Evolutionary conservation across 2,329 filamentous ascomycete species (phyloP), one percentile per base, ranked within the genome.

Genomic region (Decorospora gaudefroyi): DNA sequence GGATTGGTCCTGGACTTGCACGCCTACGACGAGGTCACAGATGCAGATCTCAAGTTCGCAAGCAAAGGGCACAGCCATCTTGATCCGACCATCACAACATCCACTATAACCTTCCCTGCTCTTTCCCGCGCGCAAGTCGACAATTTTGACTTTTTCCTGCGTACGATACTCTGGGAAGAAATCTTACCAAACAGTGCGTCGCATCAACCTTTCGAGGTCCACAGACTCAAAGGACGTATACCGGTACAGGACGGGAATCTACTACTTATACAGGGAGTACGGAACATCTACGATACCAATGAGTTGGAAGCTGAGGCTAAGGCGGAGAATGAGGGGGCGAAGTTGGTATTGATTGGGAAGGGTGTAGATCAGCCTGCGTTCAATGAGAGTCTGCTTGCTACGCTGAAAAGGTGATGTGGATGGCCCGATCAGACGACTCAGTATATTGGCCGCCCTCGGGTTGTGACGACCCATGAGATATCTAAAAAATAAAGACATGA

Each of bases 211-310:
- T 88, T 95, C 53, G 90, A 96, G 61, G 85, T 97, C 15, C 92
- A 99, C 65, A 82, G 93, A 9, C 75, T 90, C 23, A 99, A 99
- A 68, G 92, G 90, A 0, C 82, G 89, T 2, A 70, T 97, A 5
- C 75, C 81, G 0, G 75, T 92, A 12, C 63, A 73, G 0, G 77
- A 85, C 41, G 89, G 88, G 1, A 74, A 76, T 0, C 74, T 83
- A 29, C 88, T 89, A 65, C 82, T 97, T 52, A 78, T 97, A 6
- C 93, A 99, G 69, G 93, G 91, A 2, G 93, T 99, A 1, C 77
- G 92, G 39, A 92, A 96, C 59, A 81, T 97, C 11, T 99, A 97
- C 68, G 93, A 99, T 62, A 87, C 97, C 16, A 81, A 89, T 16
- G 90, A 96, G 55, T 39, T 29, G 2, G 46, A 42, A 1, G 29